Evolutionary conservation across 441 rosid species (phyloP), one percentile per base, ranked within the genome.

Genomic region (Flueggea neowawraea): DNA sequence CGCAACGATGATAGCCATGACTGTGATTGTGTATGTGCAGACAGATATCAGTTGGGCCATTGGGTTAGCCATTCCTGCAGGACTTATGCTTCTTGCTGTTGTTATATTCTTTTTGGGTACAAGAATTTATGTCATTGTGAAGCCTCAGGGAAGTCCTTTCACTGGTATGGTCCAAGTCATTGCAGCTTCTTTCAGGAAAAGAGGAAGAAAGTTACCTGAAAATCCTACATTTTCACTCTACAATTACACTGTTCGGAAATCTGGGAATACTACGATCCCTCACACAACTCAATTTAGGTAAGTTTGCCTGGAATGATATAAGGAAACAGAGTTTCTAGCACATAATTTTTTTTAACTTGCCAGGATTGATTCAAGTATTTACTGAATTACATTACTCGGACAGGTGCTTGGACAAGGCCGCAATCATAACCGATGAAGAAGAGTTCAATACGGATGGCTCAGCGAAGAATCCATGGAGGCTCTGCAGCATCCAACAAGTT

Each of bases 401-500:
- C 28, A 22, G 28, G 28, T 22, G 28, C 28, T 22, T 22, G 28
- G 80, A 79, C 73, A 82, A 73, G 55, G 72, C 82, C 5, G 78
- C 84, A 22, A 62, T 76, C 10, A 47, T 62, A 15, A 67, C 76
- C 1, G 55, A 57, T 0, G 71, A 61, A 47, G 87, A 82, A 63
- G 52, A 52, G 55, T 17, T 75, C 31, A 63, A 75, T 3, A 13
- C 55, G 5, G 71, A 80, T 55, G 85, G 83, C 10, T 61, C 85
- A 0, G 67, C 82, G 31, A 57, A 57, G 1, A 55, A 78, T 16
- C 74, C 81, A 12, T 83, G 88, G 87, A 78, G 54, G 12, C 79
- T 82, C 1, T 77, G 84, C 69, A 77, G 78, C 70, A 54, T 73
- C 55, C 83, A 83, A 64, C 82, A 83, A 69, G 82, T 80, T 36